Conservation (phyloP, 2,329 filamentous ascomycete species). For the Monilinia fructigena region DNA sequence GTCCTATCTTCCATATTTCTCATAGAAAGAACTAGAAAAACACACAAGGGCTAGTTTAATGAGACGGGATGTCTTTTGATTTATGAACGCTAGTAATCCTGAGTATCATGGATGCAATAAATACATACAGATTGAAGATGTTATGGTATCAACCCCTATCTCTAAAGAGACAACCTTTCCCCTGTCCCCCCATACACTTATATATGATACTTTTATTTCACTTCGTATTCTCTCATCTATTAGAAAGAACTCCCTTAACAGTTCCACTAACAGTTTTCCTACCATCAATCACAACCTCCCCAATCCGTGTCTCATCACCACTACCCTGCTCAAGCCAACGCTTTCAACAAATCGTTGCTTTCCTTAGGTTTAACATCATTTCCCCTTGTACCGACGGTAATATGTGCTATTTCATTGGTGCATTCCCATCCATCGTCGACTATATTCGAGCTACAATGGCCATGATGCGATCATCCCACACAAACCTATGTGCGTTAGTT, state of each 20-base stretch:
- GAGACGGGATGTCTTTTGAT: not conserved
- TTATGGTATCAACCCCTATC: not conserved
- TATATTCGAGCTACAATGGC: slow-evolving; percentile 81
- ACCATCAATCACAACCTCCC: slow-evolving; percentile 36
- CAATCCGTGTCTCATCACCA: slow-evolving; percentile 38
- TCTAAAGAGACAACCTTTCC: not conserved
- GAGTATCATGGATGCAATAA: not conserved
- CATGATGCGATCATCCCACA: slow-evolving; percentile 89
- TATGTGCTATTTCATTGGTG: slow-evolving; percentile 76
- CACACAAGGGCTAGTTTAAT: not conserved
- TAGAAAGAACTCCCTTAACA: slow-evolving; percentile 36
- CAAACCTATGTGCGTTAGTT: slow-evolving; percentile 48
- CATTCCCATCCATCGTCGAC: slow-evolving; percentile 64
- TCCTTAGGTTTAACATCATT: slow-evolving; percentile 82
- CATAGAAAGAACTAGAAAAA: not conserved
- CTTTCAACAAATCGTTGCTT: slow-evolving; percentile 78
- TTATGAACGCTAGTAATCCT: not conserved
- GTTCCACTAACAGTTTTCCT: slow-evolving; percentile 35
- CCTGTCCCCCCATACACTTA: not conserved
- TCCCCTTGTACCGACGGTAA: slow-evolving; percentile 83
- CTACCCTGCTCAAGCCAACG: slow-evolving; percentile 67
- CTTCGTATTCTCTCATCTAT: slow-evolving; percentile 24
- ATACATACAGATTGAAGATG: slow-evolving; percentile 1
- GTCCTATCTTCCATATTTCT: not conserved
- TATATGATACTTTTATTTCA: not conserved